Percentiles rank a stretch among this genome's conserved stretches.
phyloP scores from a whole-genome alignment of 2,329 filamentous ascomycete genomes.

The Didymellaceae sp. region DNA sequence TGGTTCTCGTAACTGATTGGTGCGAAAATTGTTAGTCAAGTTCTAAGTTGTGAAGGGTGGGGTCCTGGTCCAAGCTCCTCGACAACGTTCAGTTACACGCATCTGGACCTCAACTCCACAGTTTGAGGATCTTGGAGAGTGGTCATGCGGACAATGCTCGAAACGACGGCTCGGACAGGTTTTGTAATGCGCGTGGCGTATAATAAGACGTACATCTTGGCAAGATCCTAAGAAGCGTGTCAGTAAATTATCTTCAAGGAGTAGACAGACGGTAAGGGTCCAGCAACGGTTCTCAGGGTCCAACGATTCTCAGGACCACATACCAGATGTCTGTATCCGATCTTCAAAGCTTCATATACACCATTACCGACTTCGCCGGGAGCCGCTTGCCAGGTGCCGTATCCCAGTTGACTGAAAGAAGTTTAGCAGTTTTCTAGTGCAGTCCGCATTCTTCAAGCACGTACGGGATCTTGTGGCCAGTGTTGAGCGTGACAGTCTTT shows the following conservation, averaged over 20 bases:
- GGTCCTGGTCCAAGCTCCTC: slow-evolving; percentile 26
- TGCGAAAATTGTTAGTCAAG: slow-evolving; percentile 32
- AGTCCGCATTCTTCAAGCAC: no score
- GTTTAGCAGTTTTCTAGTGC: slow-evolving; percentile 8
- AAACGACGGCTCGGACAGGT: background rate
- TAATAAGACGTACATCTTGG: slow-evolving; percentile 38
- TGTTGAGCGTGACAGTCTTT: slow-evolving; percentile 43
- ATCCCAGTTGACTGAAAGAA: slow-evolving; percentile 41
- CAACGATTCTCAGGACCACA: slow-evolving; percentile 13
- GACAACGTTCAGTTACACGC: slow-evolving; percentile 25
- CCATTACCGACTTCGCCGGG: slow-evolving; percentile 50
- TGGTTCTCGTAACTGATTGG: slow-evolving; percentile 44
- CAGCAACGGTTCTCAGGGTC: slow-evolving; percentile 8
- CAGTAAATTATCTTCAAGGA: background rate
- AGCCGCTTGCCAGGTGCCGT: slow-evolving; percentile 45
- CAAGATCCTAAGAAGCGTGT: slow-evolving; percentile 44
- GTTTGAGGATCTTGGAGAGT: background rate
- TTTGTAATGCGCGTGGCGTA: background rate
- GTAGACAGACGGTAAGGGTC: background rate
- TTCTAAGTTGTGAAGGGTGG: slow-evolving; percentile 3
- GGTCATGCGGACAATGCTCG: background rate
- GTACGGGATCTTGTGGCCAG: slow-evolving; percentile 55
- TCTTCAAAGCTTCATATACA: slow-evolving; percentile 48
- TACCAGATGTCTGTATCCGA: slow-evolving; percentile 45
- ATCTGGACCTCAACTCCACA: slow-evolving; percentile 20